phyloP scores from a whole-genome alignment of 305 asterid genomes.

The Petunia hybrid region DNA sequence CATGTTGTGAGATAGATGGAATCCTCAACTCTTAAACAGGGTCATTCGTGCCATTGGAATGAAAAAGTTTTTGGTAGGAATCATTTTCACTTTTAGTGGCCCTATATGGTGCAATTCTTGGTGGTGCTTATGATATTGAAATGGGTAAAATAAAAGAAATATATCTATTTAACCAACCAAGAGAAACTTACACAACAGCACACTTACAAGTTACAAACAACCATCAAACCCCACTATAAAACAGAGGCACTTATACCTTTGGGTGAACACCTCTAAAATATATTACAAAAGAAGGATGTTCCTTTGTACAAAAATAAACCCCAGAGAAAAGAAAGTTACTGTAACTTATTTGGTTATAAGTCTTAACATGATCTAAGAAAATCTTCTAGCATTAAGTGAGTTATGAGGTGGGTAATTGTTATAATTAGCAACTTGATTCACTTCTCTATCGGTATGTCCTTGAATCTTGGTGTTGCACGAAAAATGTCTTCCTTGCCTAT shows the following conservation, averaged over 20 bases:
- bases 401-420: conserved; percentile 28
- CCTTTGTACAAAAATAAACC: conserved; percentile 17
- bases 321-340: not conserved
- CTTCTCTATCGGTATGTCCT: conserved; percentile 47
- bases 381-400: conserved; percentile 10
- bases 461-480: conserved; percentile 45
- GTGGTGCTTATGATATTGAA: too few species aligned
- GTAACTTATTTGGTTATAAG: not conserved
- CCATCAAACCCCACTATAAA: not conserved
- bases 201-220: not conserved
- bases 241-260: conserved; percentile 17
- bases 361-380: conserved; percentile 2
- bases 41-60: too few species aligned
- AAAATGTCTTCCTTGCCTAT: conserved; percentile 45
- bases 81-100: too few species aligned
- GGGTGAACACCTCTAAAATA: not conserved
- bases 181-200: not conserved
- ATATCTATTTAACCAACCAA: not conserved
- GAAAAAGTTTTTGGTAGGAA: too few species aligned
- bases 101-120: too few species aligned
- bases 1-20: too few species aligned
- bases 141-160: not conserved
- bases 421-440: conserved; percentile 42
- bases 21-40: too few species aligned
- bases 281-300: not conserved